Conservation (phyloP, 495 filamentous ascomycete genomes). For the Pyrenula massariospora region DNA sequence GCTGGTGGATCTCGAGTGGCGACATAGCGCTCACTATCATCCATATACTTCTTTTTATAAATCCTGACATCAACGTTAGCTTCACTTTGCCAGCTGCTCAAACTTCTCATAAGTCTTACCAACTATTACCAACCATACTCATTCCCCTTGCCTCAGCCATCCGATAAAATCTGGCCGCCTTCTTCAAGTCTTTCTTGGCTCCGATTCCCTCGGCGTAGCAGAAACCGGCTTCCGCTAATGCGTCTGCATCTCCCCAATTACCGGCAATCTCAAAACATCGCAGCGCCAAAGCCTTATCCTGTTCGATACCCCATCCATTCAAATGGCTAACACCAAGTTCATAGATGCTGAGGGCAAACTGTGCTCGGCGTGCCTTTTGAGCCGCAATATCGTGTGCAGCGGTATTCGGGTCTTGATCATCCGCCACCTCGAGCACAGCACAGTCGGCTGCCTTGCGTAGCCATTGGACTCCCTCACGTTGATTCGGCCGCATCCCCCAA, state of each 20-base stretch:
- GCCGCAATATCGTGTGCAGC: constrained; percentile 55
- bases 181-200: constrained; percentile 92
- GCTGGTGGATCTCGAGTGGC: constrained; percentile 23
- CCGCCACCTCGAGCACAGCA: constrained; percentile 69
- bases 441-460: constrained; percentile 77
- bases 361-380: constrained; percentile 69
- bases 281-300: constrained; percentile 78
- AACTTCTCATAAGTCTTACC: constrained; percentile 44
- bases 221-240: constrained; percentile 76
- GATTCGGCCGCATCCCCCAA: constrained; percentile 93
- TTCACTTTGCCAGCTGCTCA: background rate
- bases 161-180: constrained; percentile 83
- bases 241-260: constrained; percentile 94
- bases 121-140: constrained; percentile 96
- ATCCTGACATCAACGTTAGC: no score
- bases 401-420: constrained; percentile 58
- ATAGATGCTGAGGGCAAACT: constrained; percentile 90
- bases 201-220: constrained; percentile 78
- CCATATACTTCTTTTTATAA: constrained; percentile 89
- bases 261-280: constrained; percentile 94
- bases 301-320: constrained; percentile 94
- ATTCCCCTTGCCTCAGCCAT: constrained; percentile 85
- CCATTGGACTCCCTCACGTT: constrained; percentile 81
- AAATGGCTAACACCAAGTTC: constrained; percentile 94
- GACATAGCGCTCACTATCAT: constrained; percentile 45